Evolutionary conservation across 768 basidiomycete species (phyloP).

Genomic region (Tylopilus plumbeoviolaceoides): DNA sequence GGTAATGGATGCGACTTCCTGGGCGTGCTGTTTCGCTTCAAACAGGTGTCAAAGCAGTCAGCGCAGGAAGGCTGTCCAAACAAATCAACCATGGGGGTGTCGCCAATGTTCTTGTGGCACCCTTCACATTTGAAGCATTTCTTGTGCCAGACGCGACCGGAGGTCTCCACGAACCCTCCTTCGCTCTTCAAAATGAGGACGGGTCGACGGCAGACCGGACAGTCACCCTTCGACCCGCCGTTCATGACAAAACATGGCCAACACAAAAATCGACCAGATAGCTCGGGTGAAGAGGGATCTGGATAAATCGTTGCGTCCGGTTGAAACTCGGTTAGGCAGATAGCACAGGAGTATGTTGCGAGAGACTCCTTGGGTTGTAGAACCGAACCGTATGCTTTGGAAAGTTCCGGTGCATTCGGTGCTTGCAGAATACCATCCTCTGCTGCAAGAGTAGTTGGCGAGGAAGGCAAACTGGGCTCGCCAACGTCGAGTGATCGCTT

Average conservation of each 20-base stretch:
- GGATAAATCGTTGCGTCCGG: slow-evolving; percentile 88
- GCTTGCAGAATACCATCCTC: slow-evolving; percentile 61
- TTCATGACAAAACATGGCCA: slow-evolving; percentile 64
- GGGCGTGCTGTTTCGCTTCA: slow-evolving; percentile 48
- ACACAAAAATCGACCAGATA: slow-evolving; percentile 61
- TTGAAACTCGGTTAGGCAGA: slow-evolving; percentile 61
- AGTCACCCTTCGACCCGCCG: slow-evolving; percentile 76
- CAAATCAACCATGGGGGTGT: slow-evolving; percentile 78
- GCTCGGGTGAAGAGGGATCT: slow-evolving; percentile 41
- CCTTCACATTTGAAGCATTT: slow-evolving; percentile 72
- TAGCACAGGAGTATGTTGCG: slow-evolving; percentile 61
- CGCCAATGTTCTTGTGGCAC: slow-evolving; percentile 70
- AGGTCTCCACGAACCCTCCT: slow-evolving; percentile 72
- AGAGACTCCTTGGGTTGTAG: slow-evolving; percentile 75
- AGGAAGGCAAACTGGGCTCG: slow-evolving; percentile 23
- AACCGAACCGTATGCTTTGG: slow-evolving; percentile 84
- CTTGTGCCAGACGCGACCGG: slow-evolving; percentile 75
- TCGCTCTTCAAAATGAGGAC: slow-evolving; percentile 74
- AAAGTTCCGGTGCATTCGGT: slow-evolving; percentile 55
- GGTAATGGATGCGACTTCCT: slow-evolving; percentile 36
- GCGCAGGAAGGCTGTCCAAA: slow-evolving; percentile 74
- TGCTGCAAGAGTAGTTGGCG: slow-evolving; percentile 44
- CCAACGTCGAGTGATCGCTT: slow-evolving; percentile 34
- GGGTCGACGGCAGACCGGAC: slow-evolving; percentile 61
- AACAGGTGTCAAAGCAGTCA: slow-evolving; percentile 76